Conservation (phyloP, 768 basidiomycete genomes). For the Lepiota subincarnata region DNA sequence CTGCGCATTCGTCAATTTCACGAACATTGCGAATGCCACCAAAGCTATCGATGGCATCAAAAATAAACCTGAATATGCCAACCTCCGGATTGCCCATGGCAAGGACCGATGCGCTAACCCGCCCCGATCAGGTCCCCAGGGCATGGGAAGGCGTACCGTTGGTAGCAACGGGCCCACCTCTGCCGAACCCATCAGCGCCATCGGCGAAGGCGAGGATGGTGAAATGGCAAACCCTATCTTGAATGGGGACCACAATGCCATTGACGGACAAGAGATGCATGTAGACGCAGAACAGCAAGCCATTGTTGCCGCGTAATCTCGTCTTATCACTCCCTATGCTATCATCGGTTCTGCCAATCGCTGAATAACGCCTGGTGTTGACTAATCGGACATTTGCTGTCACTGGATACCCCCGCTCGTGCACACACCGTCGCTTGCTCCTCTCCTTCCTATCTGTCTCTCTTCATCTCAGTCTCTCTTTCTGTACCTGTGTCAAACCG, state of each 20-base stretch:
- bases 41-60: constrained; percentile 98
- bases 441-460: constrained; percentile 15
- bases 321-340: constrained; percentile 8
- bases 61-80: constrained; percentile 84
- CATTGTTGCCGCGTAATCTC: constrained; percentile 15
- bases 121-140: constrained; percentile 79
- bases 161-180: constrained; percentile 30
- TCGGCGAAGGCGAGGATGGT: constrained; percentile 33
- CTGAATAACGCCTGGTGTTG: constrained; percentile 14
- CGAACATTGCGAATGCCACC: constrained; percentile 91
- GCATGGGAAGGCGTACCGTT: constrained; percentile 46
- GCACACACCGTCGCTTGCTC: constrained; percentile 18
- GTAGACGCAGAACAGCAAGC: constrained; percentile 34
- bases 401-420: constrained; percentile 29
- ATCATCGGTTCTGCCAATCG: constrained; percentile 8
- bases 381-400: constrained; percentile 9
- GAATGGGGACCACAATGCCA: constrained; percentile 22
- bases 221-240: constrained; percentile 25
- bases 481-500: constrained; percentile 20
- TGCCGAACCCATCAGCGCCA: constrained; percentile 33
- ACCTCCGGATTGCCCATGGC: constrained; percentile 88
- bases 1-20: constrained; percentile 95
- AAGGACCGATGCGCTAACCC: constrained; percentile 96
- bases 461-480: constrained; percentile 19
- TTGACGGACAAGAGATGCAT: constrained; percentile 38